These are phyloP conservation scores for Boletus pseudopeckii DNA, from an alignment of 768 basidiomycete species.

Conservation along the genomic window DNA sequence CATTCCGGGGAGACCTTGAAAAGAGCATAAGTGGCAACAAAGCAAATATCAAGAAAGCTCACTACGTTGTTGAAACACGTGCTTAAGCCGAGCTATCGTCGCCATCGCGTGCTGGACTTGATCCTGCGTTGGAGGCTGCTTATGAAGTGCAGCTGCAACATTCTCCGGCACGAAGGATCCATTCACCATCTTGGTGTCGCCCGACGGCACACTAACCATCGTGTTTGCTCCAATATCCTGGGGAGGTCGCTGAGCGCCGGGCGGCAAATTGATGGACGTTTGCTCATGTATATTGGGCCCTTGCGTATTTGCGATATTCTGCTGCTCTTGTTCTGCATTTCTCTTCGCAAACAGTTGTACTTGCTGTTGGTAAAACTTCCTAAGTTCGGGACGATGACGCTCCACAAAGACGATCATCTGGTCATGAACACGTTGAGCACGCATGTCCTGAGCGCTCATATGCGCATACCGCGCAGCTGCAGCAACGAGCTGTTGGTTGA, in stretches of 20 bases:
- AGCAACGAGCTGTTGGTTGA: constrained; percentile 38
- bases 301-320: constrained; percentile 19
- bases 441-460: constrained; percentile 48
- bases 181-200: constrained; percentile 20
- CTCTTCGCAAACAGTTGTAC: constrained; percentile 15
- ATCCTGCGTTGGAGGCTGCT: constrained; percentile 28
- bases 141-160: neutral
- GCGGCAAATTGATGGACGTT: constrained; percentile 5
- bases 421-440: constrained; percentile 46
- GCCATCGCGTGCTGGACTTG: constrained; percentile 30
- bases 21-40: constrained; percentile 9
- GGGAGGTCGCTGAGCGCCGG: constrained; percentile 17
- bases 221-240: constrained; percentile 10
- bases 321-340: constrained; percentile 23
- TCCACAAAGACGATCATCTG: constrained; percentile 57
- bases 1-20: constrained; percentile 37
- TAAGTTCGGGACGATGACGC: constrained; percentile 38
- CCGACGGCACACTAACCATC: constrained; percentile 6
- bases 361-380: constrained; percentile 28
- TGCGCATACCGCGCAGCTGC: constrained; percentile 48
- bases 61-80: constrained; percentile 33
- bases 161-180: constrained; percentile 9
- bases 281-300: constrained; percentile 23
- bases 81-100: constrained; percentile 33
- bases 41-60: constrained; percentile 13